Base-by-base conservation (phyloP, 805 yeast genomes). In the Candida chilensis region DNA sequence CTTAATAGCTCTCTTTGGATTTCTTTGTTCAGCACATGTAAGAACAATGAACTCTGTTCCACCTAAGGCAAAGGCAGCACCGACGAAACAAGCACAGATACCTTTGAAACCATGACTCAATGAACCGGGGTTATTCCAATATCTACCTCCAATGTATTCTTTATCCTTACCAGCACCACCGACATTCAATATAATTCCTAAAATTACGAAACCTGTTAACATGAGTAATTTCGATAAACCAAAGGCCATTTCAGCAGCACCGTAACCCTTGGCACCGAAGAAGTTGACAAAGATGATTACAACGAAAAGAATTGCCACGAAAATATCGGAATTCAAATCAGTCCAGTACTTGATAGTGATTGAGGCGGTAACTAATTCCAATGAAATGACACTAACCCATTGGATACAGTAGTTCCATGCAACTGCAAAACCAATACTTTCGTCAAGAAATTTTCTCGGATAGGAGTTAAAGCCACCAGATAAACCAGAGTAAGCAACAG, bases 381-480 rank as follows among this genome's bases (percentile, higher is more conserved):
- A 60, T 3, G 82, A 74, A 32, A 77, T 61, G 33, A 74, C 78
- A 27, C 71, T 60, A 39, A 73, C 50, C 78, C 82, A 77, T 49
- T 74, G 78, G 28, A 77, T 54, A 49, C 74, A 71, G 44, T 75
- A 77, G 41, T 69, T 70, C 73, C 80, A 71, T 14, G 78, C 73
- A 24, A 69, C 64, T 2, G 83, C 71, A 45, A 77, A 77, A 3
- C 74, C 72, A 16, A 71, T 45, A 2, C 77, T 67, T 13, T 67
- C 70, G 40, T 75, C 83, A 17, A 77, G 55, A 37, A 76, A 64
- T 35, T 65, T 57, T 17, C 57, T 40, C 27, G 78, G 70, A 40
- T 72, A 74, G 26, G 74, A 66, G 36, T 73, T 75, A 48, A 72
- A 78, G 4, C 79, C 80, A 45, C 85, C 85, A 27, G 74, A 60